phyloP scores from a whole-genome alignment of 805 yeast species.

The Starmerella sirachaensis region DNA sequence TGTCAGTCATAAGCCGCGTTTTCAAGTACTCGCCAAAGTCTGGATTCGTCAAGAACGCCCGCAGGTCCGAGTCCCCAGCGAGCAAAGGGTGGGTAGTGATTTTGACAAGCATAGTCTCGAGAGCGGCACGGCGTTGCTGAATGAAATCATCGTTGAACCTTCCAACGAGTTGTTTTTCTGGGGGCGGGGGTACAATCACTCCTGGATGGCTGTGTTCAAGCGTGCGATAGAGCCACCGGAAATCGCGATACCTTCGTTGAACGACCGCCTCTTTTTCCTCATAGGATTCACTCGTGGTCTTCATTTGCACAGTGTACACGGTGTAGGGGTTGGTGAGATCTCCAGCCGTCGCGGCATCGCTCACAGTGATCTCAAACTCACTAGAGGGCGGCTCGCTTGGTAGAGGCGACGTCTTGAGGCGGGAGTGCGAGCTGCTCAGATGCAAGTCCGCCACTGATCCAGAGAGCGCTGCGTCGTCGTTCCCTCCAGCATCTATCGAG shows the following conservation, averaged over 20 bases:
- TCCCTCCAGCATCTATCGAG: background rate
- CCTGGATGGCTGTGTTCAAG: conserved; percentile 82
- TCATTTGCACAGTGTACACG: conserved; percentile 66
- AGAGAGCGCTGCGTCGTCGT: background rate
- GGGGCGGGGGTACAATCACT: conserved; percentile 84
- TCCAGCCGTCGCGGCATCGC: conserved; percentile 40
- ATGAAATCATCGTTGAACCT: conserved; percentile 82
- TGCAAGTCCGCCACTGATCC: background rate
- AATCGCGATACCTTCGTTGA: conserved; percentile 78
- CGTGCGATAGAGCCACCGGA: conserved; percentile 88
- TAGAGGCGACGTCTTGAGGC: background rate
- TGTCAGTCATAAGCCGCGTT: conserved; percentile 29
- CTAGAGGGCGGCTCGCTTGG: background rate
- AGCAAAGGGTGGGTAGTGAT: conserved; percentile 47
- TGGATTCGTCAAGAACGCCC: conserved; percentile 63
- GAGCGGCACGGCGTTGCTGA: conserved; percentile 69
- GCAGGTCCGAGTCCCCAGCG: conserved; percentile 62
- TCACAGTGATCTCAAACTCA: conserved; percentile 14
- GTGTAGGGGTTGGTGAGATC: conserved; percentile 82
- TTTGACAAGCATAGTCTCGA: conserved; percentile 74
- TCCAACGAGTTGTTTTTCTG: conserved; percentile 87
- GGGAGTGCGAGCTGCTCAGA: background rate
- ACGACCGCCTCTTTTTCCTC: conserved; percentile 42
- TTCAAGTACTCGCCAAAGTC: conserved; percentile 58
- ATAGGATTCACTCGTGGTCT: conserved; percentile 36